phyloP scores from a whole-genome alignment of 2,329 filamentous ascomycete genomes.

The Colletotrichum paranaense region DNA sequence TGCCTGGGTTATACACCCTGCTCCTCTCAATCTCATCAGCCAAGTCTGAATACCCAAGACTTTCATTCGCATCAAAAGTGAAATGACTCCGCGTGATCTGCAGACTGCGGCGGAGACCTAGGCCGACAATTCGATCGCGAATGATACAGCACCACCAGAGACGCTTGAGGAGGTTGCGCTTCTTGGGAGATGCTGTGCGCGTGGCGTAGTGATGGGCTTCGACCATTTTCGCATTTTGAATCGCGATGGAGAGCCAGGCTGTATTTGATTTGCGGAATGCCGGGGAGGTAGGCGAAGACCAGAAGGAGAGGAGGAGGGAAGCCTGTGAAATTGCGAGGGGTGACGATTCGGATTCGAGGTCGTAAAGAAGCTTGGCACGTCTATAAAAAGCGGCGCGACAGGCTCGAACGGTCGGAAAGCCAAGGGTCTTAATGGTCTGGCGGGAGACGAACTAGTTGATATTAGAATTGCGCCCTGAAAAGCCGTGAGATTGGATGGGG shows the following conservation, averaged over 20 bases:
- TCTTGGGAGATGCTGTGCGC: conserved; percentile 47
- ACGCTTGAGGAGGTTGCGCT: conserved; percentile 57
- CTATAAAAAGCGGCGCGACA: conserved; percentile 58
- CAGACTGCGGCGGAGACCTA: conserved; percentile 62
- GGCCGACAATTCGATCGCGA: conserved; percentile 60
- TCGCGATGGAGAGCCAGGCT: conserved; percentile 60
- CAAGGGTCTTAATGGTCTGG: conserved; percentile 51
- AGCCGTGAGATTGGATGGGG: not conserved
- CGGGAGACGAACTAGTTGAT: conserved; percentile 51
- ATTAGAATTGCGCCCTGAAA: not conserved
- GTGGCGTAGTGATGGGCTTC: conserved; percentile 55
- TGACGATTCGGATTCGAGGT: conserved; percentile 57
- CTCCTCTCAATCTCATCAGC: conserved; percentile 57
- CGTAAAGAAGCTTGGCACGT: conserved; percentile 52
- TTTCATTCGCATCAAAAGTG: conserved; percentile 51
- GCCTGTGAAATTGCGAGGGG: conserved; percentile 53
- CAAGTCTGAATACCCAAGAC: conserved; percentile 55
- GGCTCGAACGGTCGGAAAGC: conserved; percentile 54
- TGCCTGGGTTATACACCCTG: conserved; percentile 56
- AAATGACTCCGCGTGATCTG: conserved; percentile 61
- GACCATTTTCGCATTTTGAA: conserved; percentile 60
- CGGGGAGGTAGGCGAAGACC: conserved; percentile 46
- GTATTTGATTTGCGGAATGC: conserved; percentile 53
- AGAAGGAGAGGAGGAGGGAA: conserved; percentile 56
- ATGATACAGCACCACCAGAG: conserved; percentile 68